These are phyloP conservation scores for Phytophthora pluvialis DNA, from an alignment of 352 stramenopile genomes.

Conservation along the genomic window DNA sequence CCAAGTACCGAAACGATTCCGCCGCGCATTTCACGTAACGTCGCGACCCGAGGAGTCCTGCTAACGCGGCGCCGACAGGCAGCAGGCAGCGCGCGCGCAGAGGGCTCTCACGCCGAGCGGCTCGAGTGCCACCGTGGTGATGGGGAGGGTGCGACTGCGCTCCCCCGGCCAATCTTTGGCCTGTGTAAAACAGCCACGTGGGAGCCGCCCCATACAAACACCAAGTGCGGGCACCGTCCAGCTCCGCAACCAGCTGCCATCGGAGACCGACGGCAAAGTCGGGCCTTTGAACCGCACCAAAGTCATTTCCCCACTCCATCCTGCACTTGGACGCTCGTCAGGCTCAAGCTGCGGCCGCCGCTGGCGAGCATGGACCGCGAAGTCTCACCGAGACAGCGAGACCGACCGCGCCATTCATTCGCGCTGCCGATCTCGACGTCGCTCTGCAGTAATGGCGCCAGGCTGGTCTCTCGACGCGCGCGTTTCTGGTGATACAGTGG, in stretches of 20 bases:
- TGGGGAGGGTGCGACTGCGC: constrained; percentile 5
- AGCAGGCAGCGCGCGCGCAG: neutral
- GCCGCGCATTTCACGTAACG: neutral
- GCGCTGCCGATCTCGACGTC: constrained; percentile 4
- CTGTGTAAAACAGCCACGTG: constrained; percentile 1
- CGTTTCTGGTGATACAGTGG: constrained; percentile 23
- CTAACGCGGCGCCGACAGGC: too few relatives aligned
- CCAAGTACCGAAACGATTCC: neutral
- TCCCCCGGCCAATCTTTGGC: neutral
- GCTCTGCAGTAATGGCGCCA: constrained; percentile 10
- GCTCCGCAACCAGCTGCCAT: neutral
- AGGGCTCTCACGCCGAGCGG: neutral
- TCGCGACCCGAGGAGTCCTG: neutral
- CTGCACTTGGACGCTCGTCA: too few relatives aligned
- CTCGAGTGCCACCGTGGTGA: constrained; percentile 27
- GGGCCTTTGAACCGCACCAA: neutral
- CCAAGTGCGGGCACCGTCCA: neutral
- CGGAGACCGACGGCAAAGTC: neutral
- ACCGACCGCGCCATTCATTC: neutral
- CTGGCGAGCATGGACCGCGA: too few relatives aligned
- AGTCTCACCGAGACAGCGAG: neutral
- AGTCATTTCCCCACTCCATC: too few relatives aligned
- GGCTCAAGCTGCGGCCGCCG: too few relatives aligned
- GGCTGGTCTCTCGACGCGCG: constrained; percentile 7
- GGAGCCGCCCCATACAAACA: too few relatives aligned